Conservation (phyloP, 345 rosid genomes). For the Hypericum perforatum region DNA sequence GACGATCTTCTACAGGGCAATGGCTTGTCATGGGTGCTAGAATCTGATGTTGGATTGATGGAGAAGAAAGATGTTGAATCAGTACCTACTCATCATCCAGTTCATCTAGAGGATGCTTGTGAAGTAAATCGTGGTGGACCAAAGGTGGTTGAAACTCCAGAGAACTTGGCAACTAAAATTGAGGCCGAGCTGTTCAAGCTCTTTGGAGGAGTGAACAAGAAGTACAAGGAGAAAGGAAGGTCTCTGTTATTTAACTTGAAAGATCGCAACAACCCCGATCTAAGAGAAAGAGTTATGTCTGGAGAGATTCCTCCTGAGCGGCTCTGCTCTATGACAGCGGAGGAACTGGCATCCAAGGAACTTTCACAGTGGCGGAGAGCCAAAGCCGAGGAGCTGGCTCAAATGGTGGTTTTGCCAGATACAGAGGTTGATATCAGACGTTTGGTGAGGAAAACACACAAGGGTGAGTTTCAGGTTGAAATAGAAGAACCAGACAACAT, state of each 20-base stretch:
- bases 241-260: conserved; percentile 83
- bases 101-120: conserved; percentile 13
- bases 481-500: conserved; percentile 47
- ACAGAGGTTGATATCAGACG: conserved; percentile 62
- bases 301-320: conserved; percentile 61
- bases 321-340: conserved; percentile 81
- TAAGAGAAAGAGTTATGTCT: conserved; percentile 63
- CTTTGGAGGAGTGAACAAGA: conserved; percentile 92
- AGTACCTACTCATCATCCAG: conserved; percentile 9
- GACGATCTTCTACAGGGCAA: conserved; percentile 96
- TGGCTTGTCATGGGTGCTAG: conserved; percentile 84
- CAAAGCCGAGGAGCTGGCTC: conserved; percentile 87
- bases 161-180: conserved; percentile 47
- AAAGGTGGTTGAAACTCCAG: conserved; percentile 28
- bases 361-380: conserved; percentile 91
- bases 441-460: conserved; percentile 83
- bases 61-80: conserved; percentile 24
- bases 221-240: conserved; percentile 85
- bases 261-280: conserved; percentile 81
- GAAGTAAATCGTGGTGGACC: conserved; percentile 9
- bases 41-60: conserved; percentile 29
- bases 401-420: conserved; percentile 82
- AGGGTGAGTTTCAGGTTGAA: conserved; percentile 91
- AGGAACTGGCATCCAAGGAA: conserved; percentile 96
- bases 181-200: conserved; percentile 73